Evolutionary conservation across 2,329 filamentous ascomycete species (phyloP), one percentile per base, ranked within the genome.

Genomic region (Tolypocladium endophyticum): DNA sequence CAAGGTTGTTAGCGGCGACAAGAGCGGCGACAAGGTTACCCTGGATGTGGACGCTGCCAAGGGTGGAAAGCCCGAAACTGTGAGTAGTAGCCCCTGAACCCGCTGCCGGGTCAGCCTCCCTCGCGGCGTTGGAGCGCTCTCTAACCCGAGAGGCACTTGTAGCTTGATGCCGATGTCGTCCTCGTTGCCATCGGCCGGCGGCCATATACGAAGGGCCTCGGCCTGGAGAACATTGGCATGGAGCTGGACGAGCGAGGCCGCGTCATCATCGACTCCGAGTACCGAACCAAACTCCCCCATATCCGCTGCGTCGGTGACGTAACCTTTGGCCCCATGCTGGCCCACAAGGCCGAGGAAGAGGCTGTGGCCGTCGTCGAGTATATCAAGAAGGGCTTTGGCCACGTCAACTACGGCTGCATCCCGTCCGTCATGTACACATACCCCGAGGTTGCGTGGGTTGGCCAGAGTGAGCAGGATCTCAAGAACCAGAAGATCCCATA

Each of bases 381-480:
- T 82, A 94, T 99, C 77, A 93, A 90, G 80, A 97, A 97, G 83
- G 92, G 92, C 66, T 89, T 95, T 77, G 94, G 94, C 61, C 94
- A 99, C 77, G 94, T 99, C 78, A 99, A 99, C 87, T 99, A 99
- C 79, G 90, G 86, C 70, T 90, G 89, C 75, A 99, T 99, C 72
- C 94, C 94, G 65, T 94, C 90, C 39, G 94, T 99, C 79, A 99
- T 99, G 94, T 99, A 99, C 85, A 97, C 94, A 14, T 88, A 97
- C 80, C 94, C 94, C 39, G 94, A 99, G 77, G 94, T 97, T 65
- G 92, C 94, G 41, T 99, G 94, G 94, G 94, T 99, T 55, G 94
- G 94, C 61, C 92, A 97, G 81, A 97, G 87, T 75, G 94, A 99
- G 81, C 89, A 93, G 73, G 94, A 99, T 68, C 82, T 99, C 65